These are phyloP conservation scores for Exophiala sideris DNA, from an alignment of 2,329 filamentous ascomycete genomes.

Conservation along the genomic window DNA sequence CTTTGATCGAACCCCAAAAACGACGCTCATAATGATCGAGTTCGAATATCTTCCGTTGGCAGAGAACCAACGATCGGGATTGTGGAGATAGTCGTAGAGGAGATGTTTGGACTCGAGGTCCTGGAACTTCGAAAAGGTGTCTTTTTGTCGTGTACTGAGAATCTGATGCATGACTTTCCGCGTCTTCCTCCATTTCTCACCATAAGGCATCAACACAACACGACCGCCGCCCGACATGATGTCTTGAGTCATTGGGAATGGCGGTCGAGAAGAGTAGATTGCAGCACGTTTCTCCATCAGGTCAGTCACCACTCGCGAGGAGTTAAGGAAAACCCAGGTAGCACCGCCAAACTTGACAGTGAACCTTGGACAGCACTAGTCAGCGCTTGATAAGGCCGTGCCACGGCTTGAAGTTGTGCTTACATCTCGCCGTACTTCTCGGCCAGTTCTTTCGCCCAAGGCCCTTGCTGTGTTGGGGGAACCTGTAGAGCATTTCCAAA, in stretches of 20 bases:
- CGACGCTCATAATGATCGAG: slow-evolving; percentile 39
- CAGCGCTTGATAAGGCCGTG: not conserved
- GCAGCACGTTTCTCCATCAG: not conserved
- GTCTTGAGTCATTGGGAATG: not conserved
- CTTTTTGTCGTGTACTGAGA: slow-evolving; percentile 7
- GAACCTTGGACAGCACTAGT: not conserved
- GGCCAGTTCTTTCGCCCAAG: slow-evolving; percentile 1
- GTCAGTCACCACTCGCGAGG: slow-evolving; percentile 2
- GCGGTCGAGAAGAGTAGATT: not conserved
- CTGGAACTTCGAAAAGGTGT: slow-evolving; percentile 11
- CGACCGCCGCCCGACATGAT: slow-evolving; percentile 19
- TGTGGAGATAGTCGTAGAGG: slow-evolving; percentile 11
- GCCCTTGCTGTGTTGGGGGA: not conserved
- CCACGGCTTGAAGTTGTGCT: not conserved
- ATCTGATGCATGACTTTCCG: slow-evolving; percentile 20
- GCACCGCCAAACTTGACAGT: not conserved
- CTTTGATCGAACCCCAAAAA: slow-evolving; percentile 48
- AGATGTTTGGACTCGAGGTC: slow-evolving; percentile 17
- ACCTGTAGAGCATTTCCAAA: slow-evolving; percentile 2
- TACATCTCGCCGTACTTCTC: slow-evolving; percentile 5
- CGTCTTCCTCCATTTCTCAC: slow-evolving; percentile 11
- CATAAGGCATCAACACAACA: slow-evolving; percentile 44
- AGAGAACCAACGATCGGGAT: slow-evolving; percentile 33
- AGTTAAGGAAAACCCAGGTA: slow-evolving; percentile 7
- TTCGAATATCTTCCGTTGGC: slow-evolving; percentile 42